Evolutionary conservation across 2,329 filamentous ascomycete species (phyloP), one percentile per base, ranked within the genome.

Genomic region (Juglanconis juglandina): DNA sequence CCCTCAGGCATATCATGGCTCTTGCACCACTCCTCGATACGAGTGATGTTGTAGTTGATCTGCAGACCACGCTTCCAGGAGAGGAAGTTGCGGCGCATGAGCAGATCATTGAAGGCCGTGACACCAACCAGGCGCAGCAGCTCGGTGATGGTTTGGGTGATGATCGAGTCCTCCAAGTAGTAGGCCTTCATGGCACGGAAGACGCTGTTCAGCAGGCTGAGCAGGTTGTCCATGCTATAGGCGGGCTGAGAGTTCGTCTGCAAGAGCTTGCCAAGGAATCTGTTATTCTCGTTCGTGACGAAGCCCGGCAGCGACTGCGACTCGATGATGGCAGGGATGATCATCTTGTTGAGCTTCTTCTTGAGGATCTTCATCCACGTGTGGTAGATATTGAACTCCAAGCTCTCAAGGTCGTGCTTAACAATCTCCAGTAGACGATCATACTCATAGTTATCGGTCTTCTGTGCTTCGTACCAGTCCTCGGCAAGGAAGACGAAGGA

Each of bases 291-390:
- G 75, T 96, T 99, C 62, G 95, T 99, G 67, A 99, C 95, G 75
- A 99, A 99, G 68, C 95, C 95, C 55, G 95, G 95, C 64, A 99
- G 87, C 32, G 95, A 98, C 76, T 99, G 95, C 52, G 94, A 98
- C 76, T 99, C 95, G 71, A 99, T 99, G 74, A 99, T 99, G 59
- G 95, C 95, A 1, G 95, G 95, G 56, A 99, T 96, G 71, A 99
- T 96, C 95, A 99, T 99, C 85, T 98, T 98, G 70, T 96, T 92
- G 65, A 99, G 84, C 80, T 96, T 96, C 87, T 97, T 97, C 85
- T 99, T 99, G 71, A 99, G 80, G 60, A 97, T 91, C 83, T 99
- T 99, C 95, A 99, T 99, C 95, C 95, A 99, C 33, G 95, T 99
- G 78, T 99, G 95, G 77, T 99, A 99, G 70, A 99, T 99, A 81